Evolutionary conservation across 306 rosid species (phyloP).

Genomic region (Castanea crenata): DNA sequence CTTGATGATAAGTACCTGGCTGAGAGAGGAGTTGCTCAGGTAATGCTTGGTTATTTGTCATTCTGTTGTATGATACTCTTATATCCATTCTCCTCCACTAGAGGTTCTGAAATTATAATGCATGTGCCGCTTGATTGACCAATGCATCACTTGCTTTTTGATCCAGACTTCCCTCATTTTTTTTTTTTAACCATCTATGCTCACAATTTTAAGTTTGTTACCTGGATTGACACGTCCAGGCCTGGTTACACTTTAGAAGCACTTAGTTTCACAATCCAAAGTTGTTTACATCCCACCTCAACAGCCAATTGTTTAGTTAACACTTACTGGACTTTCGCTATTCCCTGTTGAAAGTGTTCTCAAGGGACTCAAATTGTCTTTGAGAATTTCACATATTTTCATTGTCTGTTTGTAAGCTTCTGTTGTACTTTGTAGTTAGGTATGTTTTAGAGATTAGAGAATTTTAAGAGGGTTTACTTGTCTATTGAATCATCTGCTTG

Average conservation of each 20-base stretch:
- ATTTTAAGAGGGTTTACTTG: neutral
- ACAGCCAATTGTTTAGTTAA: neutral
- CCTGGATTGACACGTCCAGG: too few relatives aligned
- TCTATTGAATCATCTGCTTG: neutral
- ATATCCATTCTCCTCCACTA: neutral
- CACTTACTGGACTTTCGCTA: neutral
- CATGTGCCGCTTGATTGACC: neutral
- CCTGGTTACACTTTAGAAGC: neutral
- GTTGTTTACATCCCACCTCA: neutral
- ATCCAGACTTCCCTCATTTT: neutral
- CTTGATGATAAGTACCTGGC: slow-evolving; percentile 42
- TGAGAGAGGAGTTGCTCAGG: slow-evolving; percentile 42
- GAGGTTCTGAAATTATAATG: neutral
- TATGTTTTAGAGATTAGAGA: neutral
- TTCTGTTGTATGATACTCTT: neutral
- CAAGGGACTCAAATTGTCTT: neutral
- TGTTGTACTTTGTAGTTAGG: neutral
- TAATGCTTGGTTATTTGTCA: slow-evolving; percentile 24
- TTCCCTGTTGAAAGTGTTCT: neutral
- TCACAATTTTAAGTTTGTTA: too few relatives aligned
- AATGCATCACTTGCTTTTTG: neutral
- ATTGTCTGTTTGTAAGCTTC: neutral
- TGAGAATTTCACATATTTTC: neutral
- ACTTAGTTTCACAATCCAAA: neutral
- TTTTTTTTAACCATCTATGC: neutral